A percentile compares a stretch with the other conserved stretches of the same genome.
These are phyloP conservation scores for Withania somnifera DNA, from an alignment of 305 asterid species.

Conservation along the genomic window DNA sequence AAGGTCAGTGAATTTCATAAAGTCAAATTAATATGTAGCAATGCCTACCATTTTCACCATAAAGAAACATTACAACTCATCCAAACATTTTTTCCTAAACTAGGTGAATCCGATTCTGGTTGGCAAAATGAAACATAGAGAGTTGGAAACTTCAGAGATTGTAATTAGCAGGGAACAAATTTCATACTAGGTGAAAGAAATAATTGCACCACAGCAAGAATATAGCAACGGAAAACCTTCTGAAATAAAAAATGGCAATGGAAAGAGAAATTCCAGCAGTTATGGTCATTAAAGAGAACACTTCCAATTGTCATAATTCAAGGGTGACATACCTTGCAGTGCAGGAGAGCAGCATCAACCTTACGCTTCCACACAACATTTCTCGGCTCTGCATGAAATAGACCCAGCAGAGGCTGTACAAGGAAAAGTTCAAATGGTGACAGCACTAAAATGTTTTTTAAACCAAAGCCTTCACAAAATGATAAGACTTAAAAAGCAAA, in stretches of 20 bases:
- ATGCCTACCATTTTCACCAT: background rate
- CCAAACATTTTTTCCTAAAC: background rate
- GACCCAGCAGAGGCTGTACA: constrained; percentile 76
- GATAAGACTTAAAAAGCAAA: no score
- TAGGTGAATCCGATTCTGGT: background rate
- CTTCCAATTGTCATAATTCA: background rate
- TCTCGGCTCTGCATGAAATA: constrained; percentile 72
- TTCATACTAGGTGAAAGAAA: background rate
- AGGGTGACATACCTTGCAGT: constrained; percentile 43
- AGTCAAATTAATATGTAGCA: background rate
- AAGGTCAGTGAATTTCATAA: background rate
- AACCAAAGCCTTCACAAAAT: background rate
- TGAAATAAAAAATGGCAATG: no score
- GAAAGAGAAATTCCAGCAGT: background rate
- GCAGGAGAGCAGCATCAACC: constrained; percentile 67
- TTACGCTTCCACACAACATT: constrained; percentile 79
- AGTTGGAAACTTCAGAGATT: no score
- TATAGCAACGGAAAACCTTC: no score
- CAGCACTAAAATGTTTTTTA: background rate
- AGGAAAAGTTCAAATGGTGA: constrained; percentile 2
- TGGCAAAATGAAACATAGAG: no score
- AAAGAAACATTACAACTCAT: background rate
- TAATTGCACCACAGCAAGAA: background rate
- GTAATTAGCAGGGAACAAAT: no score
- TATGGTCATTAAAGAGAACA: background rate